Evolutionary conservation across 2,329 filamentous ascomycete species (phyloP), one percentile per base, ranked within the genome.

Genomic region (Nakataea oryzae): DNA sequence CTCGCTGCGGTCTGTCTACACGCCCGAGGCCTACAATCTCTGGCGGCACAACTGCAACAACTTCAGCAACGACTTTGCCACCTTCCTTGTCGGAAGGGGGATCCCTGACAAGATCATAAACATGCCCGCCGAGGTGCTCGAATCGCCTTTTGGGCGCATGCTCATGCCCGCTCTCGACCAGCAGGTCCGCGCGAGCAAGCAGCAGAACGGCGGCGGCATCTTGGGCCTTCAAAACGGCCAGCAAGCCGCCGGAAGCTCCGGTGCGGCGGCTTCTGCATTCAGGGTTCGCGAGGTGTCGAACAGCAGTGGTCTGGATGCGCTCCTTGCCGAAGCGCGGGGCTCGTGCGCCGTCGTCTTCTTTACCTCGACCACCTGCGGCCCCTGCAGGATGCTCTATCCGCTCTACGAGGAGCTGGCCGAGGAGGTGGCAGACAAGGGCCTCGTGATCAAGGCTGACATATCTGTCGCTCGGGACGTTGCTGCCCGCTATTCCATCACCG

Each of bases 41-140:
- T 96, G 84, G 73, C 90, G 77, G 68, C 92, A 97, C 74, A 99
- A 99, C 72, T 97, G 93, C 78, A 99, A 97, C 77, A 97, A 97
- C 74, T 99, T 97, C 74, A 91, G 90, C 3, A 93, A 97, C 70
- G 92, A 96, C 64, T 87, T 97, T 67, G 80, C 91, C 65, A 95
- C 90, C 74, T 97, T 97, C 66, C 79, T 97, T 0, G 79, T 97
- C 1, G 93, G 95, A 27, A 89, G 87, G 67, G 90, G 91, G 3
- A 97, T 97, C 64, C 95, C 95, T 0, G 83, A 87, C 1, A 87
- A 96, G 69, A 97, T 99, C 66, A 83, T 85, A 32, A 91, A 88
- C 67, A 86, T 97, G 71, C 93, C 93, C 0, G 83, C 92, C 69
- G 89, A 87, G 1, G 93, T 97, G 11, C 80, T 97, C 14, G 86